Conservation (phyloP, 495 filamentous ascomycete genomes). For the Penicillium coprophilum region DNA sequence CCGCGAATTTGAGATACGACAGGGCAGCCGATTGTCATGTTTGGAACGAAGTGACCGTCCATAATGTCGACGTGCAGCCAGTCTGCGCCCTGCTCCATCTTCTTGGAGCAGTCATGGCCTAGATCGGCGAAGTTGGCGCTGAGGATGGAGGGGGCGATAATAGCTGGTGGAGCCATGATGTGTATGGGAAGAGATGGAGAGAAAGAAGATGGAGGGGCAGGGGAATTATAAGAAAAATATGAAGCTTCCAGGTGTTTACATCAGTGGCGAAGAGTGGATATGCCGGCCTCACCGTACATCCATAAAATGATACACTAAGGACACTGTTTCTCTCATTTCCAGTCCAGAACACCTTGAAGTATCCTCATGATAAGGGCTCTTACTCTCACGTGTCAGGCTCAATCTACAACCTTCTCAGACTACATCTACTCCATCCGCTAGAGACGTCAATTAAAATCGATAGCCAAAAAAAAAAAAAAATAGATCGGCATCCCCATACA, state of each 20-base stretch:
- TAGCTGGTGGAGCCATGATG: conserved; percentile 74
- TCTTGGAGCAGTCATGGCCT: conserved; percentile 76
- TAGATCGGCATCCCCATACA: conserved; percentile 3
- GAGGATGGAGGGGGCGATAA: conserved; percentile 96
- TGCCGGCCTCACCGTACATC: conserved; percentile 17
- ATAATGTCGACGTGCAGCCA: conserved; percentile 82
- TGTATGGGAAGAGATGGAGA: conserved; percentile 1
- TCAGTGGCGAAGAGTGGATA: conserved; percentile 34
- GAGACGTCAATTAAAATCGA: no score
- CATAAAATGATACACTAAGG: neutral
- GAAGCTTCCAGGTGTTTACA: conserved; percentile 21
- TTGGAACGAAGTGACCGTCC: conserved; percentile 97
- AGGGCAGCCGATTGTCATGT: conserved; percentile 94
- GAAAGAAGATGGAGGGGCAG: conserved; percentile 4
- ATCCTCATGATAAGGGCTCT: conserved; percentile 29
- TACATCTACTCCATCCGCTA: no score
- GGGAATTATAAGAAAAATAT: conserved; percentile 5
- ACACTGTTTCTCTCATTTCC: no score
- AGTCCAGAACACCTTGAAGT: no score
- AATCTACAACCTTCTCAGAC: conserved; percentile 10
- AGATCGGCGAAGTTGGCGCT: conserved; percentile 92
- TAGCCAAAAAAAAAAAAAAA: no score
- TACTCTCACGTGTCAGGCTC: conserved; percentile 24
- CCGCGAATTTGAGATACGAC: conserved; percentile 90
- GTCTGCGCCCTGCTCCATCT: conserved; percentile 79